Evolutionary conservation across 805 yeast genomes (phyloP), one percentile per base, ranked within the genome.

Genomic region (Ogataea parapolymorpha): DNA sequence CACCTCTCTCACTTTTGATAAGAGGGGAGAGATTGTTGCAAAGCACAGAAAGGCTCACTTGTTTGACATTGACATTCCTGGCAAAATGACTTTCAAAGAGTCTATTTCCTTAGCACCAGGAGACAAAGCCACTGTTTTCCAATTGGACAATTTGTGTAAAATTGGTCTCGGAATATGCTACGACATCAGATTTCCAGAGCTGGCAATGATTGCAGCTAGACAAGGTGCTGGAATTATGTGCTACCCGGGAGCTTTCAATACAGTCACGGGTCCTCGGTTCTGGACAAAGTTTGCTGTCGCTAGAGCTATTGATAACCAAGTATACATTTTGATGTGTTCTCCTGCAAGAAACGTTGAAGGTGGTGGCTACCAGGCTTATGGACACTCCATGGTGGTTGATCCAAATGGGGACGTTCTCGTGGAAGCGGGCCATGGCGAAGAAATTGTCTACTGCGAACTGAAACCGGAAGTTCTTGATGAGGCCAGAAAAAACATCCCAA

Each of bases 61-160:
- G 47, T 91, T 91, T 56, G 98, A 91, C 59, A 86, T 91, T 42
- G 93, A 88, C 50, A 88, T 91, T 39, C 96, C 97, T 1, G 82
- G 83, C 34, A 90, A 91, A 37, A 89, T 93, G 59, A 77, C 89
- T 10, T 91, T 91, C 70, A 79, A 83, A 59, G 99, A 91, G 61
- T 80, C 87, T 33, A 71, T 71, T 20, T 76, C 86, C 3, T 70
- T 93, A 45, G 74, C 83, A 8, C 87, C 88, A 9, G 98, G 97
- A 17, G 70, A 75, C 51, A 82, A 82, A 57, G 83, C 95, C 29
- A 88, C 99, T 1, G 83, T 88, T 6, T 75, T 82, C 51, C 77
- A 78, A 39, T 56, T 85, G 32, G 78, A 77, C 1, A 82, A 76
- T 16, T 74, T 67, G 55, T 89, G 89, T 28, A 75, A 70, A 40